Conservation (phyloP, 83 land plant genomes). For the Picea engelmannii region DNA sequence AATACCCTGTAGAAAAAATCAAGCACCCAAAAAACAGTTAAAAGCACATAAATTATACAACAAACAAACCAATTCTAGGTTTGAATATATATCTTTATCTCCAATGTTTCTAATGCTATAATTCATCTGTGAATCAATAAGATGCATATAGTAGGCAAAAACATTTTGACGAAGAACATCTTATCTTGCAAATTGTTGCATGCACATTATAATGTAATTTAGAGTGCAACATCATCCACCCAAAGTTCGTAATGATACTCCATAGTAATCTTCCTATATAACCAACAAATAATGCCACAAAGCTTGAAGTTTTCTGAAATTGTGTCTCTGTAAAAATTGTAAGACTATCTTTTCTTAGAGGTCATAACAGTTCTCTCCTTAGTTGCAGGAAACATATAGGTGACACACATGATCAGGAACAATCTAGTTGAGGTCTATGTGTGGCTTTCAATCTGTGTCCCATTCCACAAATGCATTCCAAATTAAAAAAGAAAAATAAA, state of each 20-base stretch:
- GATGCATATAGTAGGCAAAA: too few relatives aligned
- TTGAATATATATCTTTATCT: background rate
- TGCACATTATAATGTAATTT: background rate
- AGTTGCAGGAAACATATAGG: background rate
- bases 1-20: constrained; percentile 64
- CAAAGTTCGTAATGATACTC: background rate
- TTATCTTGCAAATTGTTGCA: background rate
- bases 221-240: background rate
- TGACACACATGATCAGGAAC: background rate
- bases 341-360: background rate
- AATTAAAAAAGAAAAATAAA: background rate
- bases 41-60: background rate
- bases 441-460: background rate
- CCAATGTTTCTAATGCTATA: background rate
- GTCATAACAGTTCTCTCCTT: background rate
- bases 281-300: background rate
- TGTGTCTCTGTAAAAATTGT: background rate
- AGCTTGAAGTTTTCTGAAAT: background rate
- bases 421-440: background rate
- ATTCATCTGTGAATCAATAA: background rate
- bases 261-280: background rate
- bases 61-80: background rate
- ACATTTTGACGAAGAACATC: background rate
- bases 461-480: background rate
- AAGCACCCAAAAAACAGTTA: constrained; percentile 4